Evolutionary conservation across 306 rosid species (phyloP).

Genomic region (Quillaja saponaria): DNA sequence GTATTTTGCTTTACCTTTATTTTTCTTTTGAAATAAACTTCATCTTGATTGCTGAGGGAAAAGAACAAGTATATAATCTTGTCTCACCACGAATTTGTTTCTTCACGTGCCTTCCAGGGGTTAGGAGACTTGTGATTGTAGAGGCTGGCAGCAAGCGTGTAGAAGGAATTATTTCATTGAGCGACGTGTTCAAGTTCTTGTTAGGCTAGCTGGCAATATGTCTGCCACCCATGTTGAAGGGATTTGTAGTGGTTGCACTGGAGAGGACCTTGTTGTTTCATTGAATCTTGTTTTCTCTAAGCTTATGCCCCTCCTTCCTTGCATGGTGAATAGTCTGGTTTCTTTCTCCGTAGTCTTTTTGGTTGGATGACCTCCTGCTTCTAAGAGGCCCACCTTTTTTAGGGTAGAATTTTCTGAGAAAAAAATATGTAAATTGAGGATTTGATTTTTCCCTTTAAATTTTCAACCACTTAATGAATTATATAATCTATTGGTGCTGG

Average conservation of each 20-base stretch:
- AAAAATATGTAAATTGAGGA: constrained; percentile 62
- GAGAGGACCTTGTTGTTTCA: constrained; percentile 28
- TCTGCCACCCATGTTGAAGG: constrained; percentile 5
- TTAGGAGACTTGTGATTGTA: constrained; percentile 83
- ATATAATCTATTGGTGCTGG: constrained; percentile 46
- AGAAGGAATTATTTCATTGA: constrained; percentile 77
- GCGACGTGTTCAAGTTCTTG: constrained; percentile 79
- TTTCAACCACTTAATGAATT: constrained; percentile 24
- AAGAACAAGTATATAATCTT: neutral
- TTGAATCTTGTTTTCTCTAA: constrained; percentile 31
- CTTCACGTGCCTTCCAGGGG: constrained; percentile 47
- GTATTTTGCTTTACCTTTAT: constrained; percentile 38
- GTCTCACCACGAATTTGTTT: constrained; percentile 22
- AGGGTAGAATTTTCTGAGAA: constrained; percentile 51
- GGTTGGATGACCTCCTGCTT: constrained; percentile 33
- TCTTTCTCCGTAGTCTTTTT: constrained; percentile 32
- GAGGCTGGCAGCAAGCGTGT: constrained; percentile 94
- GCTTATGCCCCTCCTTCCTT: constrained; percentile 34
- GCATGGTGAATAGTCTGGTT: constrained; percentile 28
- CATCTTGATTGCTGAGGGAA: neutral
- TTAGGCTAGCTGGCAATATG: constrained; percentile 47
- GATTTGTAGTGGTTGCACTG: constrained; percentile 27
- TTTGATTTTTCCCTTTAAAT: constrained; percentile 33
- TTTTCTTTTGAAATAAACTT: no score
- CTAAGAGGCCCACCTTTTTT: constrained; percentile 30